Evolutionary conservation across 345 rosid species (phyloP), one percentile per base, ranked within the genome.

Genomic region (Gynandropsis gynandra): DNA sequence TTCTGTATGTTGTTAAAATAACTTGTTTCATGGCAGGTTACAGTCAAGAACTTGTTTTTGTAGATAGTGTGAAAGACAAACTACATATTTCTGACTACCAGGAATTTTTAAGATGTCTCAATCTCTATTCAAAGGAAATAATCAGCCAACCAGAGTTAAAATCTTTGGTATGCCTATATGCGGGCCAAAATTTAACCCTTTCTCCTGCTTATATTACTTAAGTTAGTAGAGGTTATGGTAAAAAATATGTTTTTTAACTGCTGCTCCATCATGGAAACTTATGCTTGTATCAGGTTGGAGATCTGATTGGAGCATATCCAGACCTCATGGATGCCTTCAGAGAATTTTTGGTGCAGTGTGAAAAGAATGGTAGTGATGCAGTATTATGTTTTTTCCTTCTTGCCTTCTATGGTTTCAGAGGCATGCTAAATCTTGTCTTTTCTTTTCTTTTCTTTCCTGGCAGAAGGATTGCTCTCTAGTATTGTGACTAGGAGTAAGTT

Each of bases 401-500:
- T 52, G 21, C 45, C 31, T 52, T 8, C 1, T 0, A 37, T 9
- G 4, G 33, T 46, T 20, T 4, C 19, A 16, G 10, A 33, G 33
- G 21, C 20, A 39, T 10, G 50, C 47, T 48, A 24, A 5, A 42
- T 48, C 42, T 63, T 27, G 50, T 59, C 29, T 35, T 20, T 50
- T 44, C 51, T 35, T 51, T 56, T 37, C 48, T 59, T 18, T 54
- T 68, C 61, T 43, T 62, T 61, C 57, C 62, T 37, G 67, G 76
- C 89, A 86, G 97, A 80, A 61, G 94, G 90, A 54, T 69, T 89
- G 37, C 94, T 90, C 47, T 89, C 92, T 43, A 85, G 77, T 54
- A 73, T 90, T 59, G 72, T 86, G 57, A 78, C 89, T 58, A 80
- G 83, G 74, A 89, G 95, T 90, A 82, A 74, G 98, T 78, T 12